Base-by-base conservation (phyloP, 805 yeast species). In the Kurtzmaniella fragi region DNA sequence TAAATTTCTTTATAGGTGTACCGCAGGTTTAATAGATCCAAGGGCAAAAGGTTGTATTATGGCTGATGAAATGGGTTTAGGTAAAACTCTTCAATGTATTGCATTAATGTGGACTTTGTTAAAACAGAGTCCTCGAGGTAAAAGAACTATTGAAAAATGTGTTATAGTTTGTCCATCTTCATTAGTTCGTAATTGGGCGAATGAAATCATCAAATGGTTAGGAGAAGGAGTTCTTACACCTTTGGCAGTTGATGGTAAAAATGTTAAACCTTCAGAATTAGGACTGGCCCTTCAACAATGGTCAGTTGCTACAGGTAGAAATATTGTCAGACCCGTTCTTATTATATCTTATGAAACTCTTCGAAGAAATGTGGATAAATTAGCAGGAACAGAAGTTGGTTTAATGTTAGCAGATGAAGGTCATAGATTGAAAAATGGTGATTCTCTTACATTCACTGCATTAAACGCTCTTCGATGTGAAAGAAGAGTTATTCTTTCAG, bases 31-130 rank as follows among this genome's bases (percentile, higher is more conserved):
- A 27, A 75, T 82, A 20, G 88, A 84, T 56, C 75, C 87, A 6
- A 71, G 83, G 27, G 97, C 97, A 0, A 79, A 84, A 53, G 99
- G 99, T 2, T 91, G 97, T 55, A 91, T 91, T 37, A 91, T 91
- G 98, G 97, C 97, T 0, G 97, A 89, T 63, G 97, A 86, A 59
- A 89, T 89, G 97, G 97, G 96, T 3, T 68, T 88, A 30, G 96
- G 96, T 17, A 88, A 88, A 56, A 88, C 96, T 0, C 67, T 88
- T 17, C 96, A 88, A 57, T 91, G 98, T 59, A 73, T 91, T 27
- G 73, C 96, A 0, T 68, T 91, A 26, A 73, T 90, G 85, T 91
- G 98, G 98, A 91, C 97, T 0, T 58, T 91, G 35, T 67, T 91
- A 35, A 78, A 77, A 44, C 99, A 91, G 57, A 82, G 95, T 7